Percentiles rank a stretch among this genome's conserved stretches.
Evolutionary conservation across 495 filamentous ascomycete genomes (phyloP).

Genomic region (Aspergillus campestris): DNA sequence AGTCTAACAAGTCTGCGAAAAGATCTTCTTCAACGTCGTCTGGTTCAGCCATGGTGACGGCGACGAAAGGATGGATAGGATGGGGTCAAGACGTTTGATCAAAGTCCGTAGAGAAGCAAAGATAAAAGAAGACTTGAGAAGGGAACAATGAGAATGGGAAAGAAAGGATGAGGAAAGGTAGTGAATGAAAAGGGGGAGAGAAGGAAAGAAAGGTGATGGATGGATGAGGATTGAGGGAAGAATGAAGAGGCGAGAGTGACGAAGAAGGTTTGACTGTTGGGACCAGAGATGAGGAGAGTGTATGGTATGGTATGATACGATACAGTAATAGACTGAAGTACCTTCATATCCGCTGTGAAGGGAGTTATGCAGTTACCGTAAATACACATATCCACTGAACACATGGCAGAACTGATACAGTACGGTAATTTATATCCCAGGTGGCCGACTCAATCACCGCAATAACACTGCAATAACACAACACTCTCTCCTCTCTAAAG

Average conservation of each 20-base stretch:
- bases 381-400: too few relatives aligned
- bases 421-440: too few relatives aligned
- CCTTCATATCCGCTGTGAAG: too few relatives aligned
- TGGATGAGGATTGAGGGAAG: not conserved
- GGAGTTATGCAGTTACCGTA: too few relatives aligned
- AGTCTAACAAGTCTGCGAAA: slow-evolving; percentile 88
- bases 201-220: not conserved
- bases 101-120: not conserved
- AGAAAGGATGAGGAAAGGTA: slow-evolving; percentile 12
- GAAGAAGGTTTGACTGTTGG: too few relatives aligned
- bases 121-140: not conserved
- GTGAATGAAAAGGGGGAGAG: not conserved
- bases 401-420: too few relatives aligned
- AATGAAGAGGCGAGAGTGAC: not conserved
- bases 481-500: not conserved
- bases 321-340: too few relatives aligned
- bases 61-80: not conserved
- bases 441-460: too few relatives aligned
- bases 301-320: too few relatives aligned
- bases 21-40: slow-evolving; percentile 96
- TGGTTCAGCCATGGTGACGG: slow-evolving; percentile 62
- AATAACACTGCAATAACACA: not conserved
- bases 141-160: slow-evolving; percentile 9
- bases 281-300: too few relatives aligned
- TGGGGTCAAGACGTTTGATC: not conserved